A percentile compares a stretch with the other conserved stretches of the same genome.
These are phyloP conservation scores for Sisymbrium irio DNA, from an alignment of 345 rosid genomes.

Conservation along the genomic window DNA sequence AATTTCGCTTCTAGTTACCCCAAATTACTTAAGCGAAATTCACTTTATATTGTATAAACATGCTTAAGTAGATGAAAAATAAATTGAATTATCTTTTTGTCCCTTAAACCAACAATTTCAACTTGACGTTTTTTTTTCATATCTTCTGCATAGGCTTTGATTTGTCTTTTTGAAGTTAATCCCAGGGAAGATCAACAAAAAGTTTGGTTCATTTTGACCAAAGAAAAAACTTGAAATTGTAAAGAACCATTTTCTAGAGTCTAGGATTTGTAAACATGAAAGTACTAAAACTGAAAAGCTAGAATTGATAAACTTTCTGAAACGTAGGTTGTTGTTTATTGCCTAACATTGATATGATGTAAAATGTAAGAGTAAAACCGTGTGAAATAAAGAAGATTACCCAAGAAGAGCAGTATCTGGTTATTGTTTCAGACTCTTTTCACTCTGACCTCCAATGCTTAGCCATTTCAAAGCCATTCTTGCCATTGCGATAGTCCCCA, in stretches of 20 bases:
- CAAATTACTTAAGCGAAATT: too few relatives aligned
- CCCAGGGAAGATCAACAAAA: not conserved
- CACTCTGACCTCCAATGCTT: slow-evolving; percentile 43
- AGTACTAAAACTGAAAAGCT: not conserved
- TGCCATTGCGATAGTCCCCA: slow-evolving; percentile 53
- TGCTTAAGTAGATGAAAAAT: too few relatives aligned
- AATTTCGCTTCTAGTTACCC: too few relatives aligned
- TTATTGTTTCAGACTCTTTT: not conserved
- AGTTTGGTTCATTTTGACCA: not conserved
- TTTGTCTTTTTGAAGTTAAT: not conserved
- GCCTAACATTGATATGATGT: not conserved
- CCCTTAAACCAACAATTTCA: too few relatives aligned
- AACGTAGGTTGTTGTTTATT: not conserved
- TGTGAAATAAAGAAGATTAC: not conserved
- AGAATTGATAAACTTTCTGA: not conserved
- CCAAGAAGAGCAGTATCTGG: not conserved
- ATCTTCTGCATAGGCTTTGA: too few relatives aligned
- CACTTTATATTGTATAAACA: too few relatives aligned
- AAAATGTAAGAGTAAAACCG: not conserved
- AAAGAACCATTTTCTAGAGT: not conserved
- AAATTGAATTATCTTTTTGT: too few relatives aligned
- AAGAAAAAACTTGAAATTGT: not conserved
- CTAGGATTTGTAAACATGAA: not conserved
- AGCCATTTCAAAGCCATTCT: slow-evolving; percentile 80
- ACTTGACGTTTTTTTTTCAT: too few relatives aligned